Evolutionary conservation across 371 early-diverging fungal genomes (phyloP).

Genomic region (Nematocida sp.): DNA sequence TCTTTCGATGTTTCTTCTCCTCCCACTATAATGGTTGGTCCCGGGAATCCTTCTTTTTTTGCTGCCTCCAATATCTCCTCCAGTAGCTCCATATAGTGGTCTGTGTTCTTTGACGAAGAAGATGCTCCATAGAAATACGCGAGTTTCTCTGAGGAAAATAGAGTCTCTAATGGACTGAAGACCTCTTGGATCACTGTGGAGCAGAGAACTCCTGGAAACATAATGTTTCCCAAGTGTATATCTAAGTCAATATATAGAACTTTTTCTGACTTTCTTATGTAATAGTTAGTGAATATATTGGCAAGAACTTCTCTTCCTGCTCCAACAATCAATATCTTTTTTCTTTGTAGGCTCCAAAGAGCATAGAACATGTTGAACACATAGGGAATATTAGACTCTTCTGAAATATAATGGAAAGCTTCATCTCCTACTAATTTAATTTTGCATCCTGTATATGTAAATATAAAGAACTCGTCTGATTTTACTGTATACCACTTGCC

Average conservation of each 20-base stretch:
- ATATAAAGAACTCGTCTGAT: conserved; percentile 60
- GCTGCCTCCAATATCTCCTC: conserved; percentile 7
- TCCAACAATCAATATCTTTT: conserved; percentile 41
- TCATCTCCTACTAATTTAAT: conserved; percentile 60
- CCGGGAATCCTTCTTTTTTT: conserved; percentile 4
- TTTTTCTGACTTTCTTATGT: conserved; percentile 17
- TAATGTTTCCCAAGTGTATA: conserved; percentile 14
- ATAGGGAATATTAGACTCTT: conserved; percentile 55
- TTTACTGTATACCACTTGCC: conserved; percentile 64
- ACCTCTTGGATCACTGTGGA: conserved; percentile 12
- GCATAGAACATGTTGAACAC: conserved; percentile 56
- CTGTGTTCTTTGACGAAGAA: conserved; percentile 33
- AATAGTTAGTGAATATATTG: conserved; percentile 47
- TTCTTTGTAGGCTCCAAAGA: conserved; percentile 4
- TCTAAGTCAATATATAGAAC: conserved; percentile 40
- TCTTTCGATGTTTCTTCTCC: conserved; percentile 49
- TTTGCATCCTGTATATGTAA: conserved; percentile 64
- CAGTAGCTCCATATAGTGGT: conserved; percentile 11
- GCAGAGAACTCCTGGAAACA: conserved; percentile 39
- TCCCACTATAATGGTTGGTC: conserved; percentile 17
- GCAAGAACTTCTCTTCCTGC: conserved; percentile 29
- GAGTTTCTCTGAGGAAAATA: conserved; percentile 16
- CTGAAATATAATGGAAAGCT: conserved; percentile 60
- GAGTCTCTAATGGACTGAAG: conserved; percentile 32
- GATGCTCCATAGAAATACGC: conserved; percentile 29